Percentiles rank a stretch among this genome's conserved stretches.
phyloP scores from a whole-genome alignment of 805 yeast genomes.

The Metschnikowia bowlesiae region DNA sequence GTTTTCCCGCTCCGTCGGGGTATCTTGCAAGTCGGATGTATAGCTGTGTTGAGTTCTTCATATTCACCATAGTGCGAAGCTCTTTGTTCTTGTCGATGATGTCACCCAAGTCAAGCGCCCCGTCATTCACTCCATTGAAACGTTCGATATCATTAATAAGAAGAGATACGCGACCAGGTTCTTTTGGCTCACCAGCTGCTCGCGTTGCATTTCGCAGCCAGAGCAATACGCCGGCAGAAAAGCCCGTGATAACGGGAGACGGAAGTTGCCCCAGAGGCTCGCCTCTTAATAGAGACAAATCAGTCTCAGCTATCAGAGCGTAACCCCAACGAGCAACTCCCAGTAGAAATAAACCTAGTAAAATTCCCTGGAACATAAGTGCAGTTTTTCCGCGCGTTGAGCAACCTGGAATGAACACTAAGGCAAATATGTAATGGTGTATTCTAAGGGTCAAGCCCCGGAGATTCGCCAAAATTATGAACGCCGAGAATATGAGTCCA shows the following conservation, averaged over 20 bases:
- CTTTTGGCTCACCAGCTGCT: slow-evolving; percentile 7
- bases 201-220: slow-evolving; percentile 26
- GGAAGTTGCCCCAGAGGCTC: slow-evolving; percentile 58
- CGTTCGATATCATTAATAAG: slow-evolving; percentile 77
- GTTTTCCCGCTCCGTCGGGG: slow-evolving; percentile 31
- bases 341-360: slow-evolving; percentile 73
- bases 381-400: slow-evolving; percentile 68
- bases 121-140: slow-evolving; percentile 49
- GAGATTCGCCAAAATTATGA: slow-evolving; percentile 23
- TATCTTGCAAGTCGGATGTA: slow-evolving; percentile 58
- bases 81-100: slow-evolving; percentile 20
- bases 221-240: slow-evolving; percentile 29
- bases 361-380: slow-evolving; percentile 74
- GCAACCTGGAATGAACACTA: slow-evolving; percentile 79
- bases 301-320: slow-evolving; percentile 83
- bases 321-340: slow-evolving; percentile 94
- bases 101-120: slow-evolving; percentile 34
- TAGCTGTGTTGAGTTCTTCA: slow-evolving; percentile 29
- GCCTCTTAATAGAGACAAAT: slow-evolving; percentile 58
- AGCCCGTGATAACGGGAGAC: slow-evolving; percentile 48
- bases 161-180: slow-evolving; percentile 48
- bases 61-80: slow-evolving; percentile 18
- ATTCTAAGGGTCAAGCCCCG: slow-evolving; percentile 73
- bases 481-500: slow-evolving; percentile 43
- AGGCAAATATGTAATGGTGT: slow-evolving; percentile 75